Evolutionary conservation across 129 eudicot genomes (phyloP).

Genomic region (Ambrosia trifida): DNA sequence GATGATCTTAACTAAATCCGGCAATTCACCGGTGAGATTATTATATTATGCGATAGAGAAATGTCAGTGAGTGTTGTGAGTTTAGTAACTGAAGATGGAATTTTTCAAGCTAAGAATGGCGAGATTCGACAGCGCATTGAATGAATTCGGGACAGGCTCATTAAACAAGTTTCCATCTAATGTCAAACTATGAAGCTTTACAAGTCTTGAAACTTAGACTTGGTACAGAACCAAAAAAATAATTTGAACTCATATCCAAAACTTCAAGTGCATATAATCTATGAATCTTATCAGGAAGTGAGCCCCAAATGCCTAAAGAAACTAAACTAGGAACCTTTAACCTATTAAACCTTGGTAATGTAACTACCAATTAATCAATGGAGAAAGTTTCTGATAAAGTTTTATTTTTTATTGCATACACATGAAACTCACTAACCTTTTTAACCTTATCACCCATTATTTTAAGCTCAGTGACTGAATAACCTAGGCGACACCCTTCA

Average conservation of each 20-base stretch:
- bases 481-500: too few relatives aligned
- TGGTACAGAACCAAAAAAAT: constrained; percentile 76
- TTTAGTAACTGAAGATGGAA: constrained; percentile 65
- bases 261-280: constrained; percentile 60
- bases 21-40: constrained; percentile 64
- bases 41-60: constrained; percentile 67
- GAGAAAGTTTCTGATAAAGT: constrained; percentile 76
- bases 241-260: constrained; percentile 83
- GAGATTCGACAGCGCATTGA: constrained; percentile 66
- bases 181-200: constrained; percentile 60
- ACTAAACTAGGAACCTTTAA: constrained; percentile 79
- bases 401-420: constrained; percentile 62
- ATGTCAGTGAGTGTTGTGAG: constrained; percentile 51
- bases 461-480: constrained; percentile 70
- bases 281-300: constrained; percentile 77
- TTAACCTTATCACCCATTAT: constrained; percentile 73
- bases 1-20: constrained; percentile 71
- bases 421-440: constrained; percentile 58
- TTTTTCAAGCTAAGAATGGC: constrained; percentile 69
- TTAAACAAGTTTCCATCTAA: constrained; percentile 81
- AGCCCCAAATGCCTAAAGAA: constrained; percentile 90
- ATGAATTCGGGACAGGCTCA: constrained; percentile 70
- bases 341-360: constrained; percentile 66
- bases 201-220: constrained; percentile 53
- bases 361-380: constrained; percentile 78